Evolutionary conservation across 202 grass and related monocot species (phyloP).

Genomic region (Panicum hallii): DNA sequence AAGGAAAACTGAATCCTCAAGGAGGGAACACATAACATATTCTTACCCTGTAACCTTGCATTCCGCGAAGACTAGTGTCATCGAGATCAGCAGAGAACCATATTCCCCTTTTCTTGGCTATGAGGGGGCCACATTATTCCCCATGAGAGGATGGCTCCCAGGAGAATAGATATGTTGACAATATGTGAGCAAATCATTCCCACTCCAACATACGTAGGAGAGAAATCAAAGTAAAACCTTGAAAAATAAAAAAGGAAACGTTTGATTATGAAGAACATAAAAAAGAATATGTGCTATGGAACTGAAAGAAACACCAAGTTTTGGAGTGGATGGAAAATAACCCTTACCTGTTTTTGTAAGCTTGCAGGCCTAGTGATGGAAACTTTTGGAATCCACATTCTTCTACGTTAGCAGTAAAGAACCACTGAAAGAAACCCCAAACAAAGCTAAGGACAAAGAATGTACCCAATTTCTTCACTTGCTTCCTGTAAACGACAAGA

Average conservation of each 20-base stretch:
- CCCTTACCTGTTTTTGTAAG: constrained; percentile 63
- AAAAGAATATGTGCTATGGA: background rate
- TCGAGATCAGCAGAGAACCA: constrained; percentile 60
- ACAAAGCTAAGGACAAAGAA: constrained; percentile 68
- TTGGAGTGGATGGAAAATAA: background rate
- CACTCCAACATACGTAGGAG: constrained; percentile 80
- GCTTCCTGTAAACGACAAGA: constrained; percentile 60
- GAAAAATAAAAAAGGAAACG: background rate
- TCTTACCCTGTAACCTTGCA: constrained; percentile 27
- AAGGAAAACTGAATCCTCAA: constrained; percentile 48
- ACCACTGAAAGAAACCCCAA: constrained; percentile 97
- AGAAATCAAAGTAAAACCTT: constrained; percentile 91
- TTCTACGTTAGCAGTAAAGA: constrained; percentile 66
- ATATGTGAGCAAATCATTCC: constrained; percentile 95
- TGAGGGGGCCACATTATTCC: constrained; percentile 90
- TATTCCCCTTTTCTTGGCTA: constrained; percentile 69
- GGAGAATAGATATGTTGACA: constrained; percentile 74
- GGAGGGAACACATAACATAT: background rate
- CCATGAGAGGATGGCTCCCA: constrained; percentile 83
- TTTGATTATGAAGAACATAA: constrained; percentile 13
- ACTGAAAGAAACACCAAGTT: constrained; percentile 17
- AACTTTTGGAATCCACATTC: constrained; percentile 77
- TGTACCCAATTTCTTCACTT: constrained; percentile 66
- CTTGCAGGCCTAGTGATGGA: constrained; percentile 80
- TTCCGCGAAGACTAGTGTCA: constrained; percentile 59